Conservation (phyloP, 768 basidiomycete species). For the Hypholoma sublateritium region DNA sequence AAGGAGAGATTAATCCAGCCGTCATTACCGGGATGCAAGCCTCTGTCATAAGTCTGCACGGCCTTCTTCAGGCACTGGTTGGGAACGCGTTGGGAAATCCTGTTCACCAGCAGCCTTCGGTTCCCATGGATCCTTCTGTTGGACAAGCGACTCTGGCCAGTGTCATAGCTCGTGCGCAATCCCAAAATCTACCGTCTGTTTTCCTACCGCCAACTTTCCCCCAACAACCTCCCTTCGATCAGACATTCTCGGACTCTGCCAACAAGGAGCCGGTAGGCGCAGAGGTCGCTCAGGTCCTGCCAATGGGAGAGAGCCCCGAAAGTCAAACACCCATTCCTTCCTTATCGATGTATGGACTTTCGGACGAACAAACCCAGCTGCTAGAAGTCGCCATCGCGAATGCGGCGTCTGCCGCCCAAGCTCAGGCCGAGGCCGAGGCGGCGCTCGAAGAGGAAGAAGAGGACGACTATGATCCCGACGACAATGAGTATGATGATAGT, state of each 20-base stretch:
- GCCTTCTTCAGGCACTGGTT: conserved; percentile 56
- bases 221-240: conserved; percentile 10
- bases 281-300: conserved; percentile 13
- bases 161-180: conserved; percentile 70
- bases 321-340: conserved; percentile 32
- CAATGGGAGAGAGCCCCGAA: conserved; percentile 16
- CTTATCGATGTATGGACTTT: conserved; percentile 68
- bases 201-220: conserved; percentile 15
- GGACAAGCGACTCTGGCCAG: conserved; percentile 72
- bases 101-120: conserved; percentile 23
- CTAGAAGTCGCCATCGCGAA: conserved; percentile 74
- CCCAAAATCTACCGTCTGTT: conserved; percentile 38
- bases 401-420: conserved; percentile 73
- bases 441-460: conserved; percentile 73
- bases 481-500: conserved; percentile 41
- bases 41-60: conserved; percentile 54
- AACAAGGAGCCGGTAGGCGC: conserved; percentile 10
- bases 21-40: conserved; percentile 51
- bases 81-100: conserved; percentile 51
- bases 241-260: conserved; percentile 11
- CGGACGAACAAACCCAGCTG: conserved; percentile 68
- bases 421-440: conserved; percentile 78
- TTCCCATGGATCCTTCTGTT: conserved; percentile 43
- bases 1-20: conserved; percentile 57
- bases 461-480: conserved; percentile 42